Conservation (phyloP, 768 basidiomycete genomes). For the Astraeus odoratus region DNA sequence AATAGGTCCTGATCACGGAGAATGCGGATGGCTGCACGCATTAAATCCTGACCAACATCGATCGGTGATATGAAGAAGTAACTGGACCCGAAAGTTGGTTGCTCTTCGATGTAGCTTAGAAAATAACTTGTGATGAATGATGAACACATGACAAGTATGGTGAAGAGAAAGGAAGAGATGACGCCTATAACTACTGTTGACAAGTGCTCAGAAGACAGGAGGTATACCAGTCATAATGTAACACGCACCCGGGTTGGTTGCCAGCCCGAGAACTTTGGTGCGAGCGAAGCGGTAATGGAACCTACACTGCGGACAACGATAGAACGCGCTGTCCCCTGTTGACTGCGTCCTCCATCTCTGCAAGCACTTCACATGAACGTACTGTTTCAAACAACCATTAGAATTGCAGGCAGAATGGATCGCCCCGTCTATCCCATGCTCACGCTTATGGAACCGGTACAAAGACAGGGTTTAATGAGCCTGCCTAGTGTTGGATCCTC, state of each 20-base stretch:
- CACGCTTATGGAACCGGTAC: slow-evolving; percentile 71
- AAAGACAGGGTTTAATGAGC: slow-evolving; percentile 67
- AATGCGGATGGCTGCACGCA: slow-evolving; percentile 56
- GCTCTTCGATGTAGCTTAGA: slow-evolving; percentile 55
- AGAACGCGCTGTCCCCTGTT: slow-evolving; percentile 60
- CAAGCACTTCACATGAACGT: slow-evolving; percentile 75
- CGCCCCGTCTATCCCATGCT: slow-evolving; percentile 9
- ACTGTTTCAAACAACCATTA: slow-evolving; percentile 38
- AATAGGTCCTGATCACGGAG: slow-evolving; percentile 50
- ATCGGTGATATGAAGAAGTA: slow-evolving; percentile 46
- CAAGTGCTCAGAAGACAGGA: slow-evolving; percentile 11
- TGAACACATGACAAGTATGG: slow-evolving; percentile 55
- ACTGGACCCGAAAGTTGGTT: slow-evolving; percentile 28
- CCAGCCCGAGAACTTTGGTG: slow-evolving; percentile 62
- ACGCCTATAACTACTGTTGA: slow-evolving; percentile 55
- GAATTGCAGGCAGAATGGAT: slow-evolving; percentile 7
- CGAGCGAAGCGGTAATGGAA: slow-evolving; percentile 74
- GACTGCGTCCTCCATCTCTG: slow-evolving; percentile 68
- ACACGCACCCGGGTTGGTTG: slow-evolving; percentile 63
- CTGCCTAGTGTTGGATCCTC: slow-evolving; percentile 56
- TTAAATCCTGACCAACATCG: slow-evolving; percentile 52
- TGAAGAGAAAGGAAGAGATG: slow-evolving; percentile 56
- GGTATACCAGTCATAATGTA: not conserved
- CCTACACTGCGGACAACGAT: slow-evolving; percentile 72
- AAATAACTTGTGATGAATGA: slow-evolving; percentile 67